A percentile compares a stretch with the other conserved stretches of the same genome.
Conservation (phyloP, 768 basidiomycete genomes). For the Amyloporia xantha region DNA sequence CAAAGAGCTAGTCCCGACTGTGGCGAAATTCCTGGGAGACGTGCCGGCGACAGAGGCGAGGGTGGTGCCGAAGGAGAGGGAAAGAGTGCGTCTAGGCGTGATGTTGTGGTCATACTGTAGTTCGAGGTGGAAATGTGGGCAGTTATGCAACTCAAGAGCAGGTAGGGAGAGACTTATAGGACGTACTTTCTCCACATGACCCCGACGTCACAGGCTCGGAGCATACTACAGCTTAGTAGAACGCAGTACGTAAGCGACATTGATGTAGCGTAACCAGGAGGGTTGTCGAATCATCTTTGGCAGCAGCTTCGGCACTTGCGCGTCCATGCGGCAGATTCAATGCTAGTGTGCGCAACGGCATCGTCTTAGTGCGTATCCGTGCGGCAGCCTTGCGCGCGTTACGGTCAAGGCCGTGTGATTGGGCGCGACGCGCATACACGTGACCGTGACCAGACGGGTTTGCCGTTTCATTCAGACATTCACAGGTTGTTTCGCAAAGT, state of each 20-base stretch:
- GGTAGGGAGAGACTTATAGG: no score
- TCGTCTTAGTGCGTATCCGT: background rate
- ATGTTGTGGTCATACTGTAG: background rate
- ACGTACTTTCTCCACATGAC: background rate
- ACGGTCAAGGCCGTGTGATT: no score
- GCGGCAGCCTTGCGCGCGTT: no score
- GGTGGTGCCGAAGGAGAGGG: conserved; percentile 6
- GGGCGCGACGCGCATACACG: no score
- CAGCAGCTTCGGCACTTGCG: background rate
- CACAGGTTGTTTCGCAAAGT: no score
- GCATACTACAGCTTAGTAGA: no score
- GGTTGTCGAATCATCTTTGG: background rate
- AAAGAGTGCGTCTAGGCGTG: conserved; percentile 10
- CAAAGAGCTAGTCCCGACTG: conserved; percentile 26
- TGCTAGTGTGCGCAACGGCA: background rate
- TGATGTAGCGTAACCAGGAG: no score
- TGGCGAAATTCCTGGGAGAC: conserved; percentile 18
- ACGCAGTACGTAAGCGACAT: no score
- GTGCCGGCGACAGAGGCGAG: conserved; percentile 7
- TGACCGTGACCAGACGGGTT: no score
- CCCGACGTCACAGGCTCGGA: background rate
- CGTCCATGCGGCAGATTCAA: background rate
- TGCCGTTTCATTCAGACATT: no score
- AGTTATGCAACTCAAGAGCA: no score
- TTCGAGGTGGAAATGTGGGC: no score